A percentile compares a stretch with the other conserved stretches of the same genome.
phyloP scores from a whole-genome alignment of 495 filamentous ascomycete genomes.

The Cudoniella acicularis region DNA sequence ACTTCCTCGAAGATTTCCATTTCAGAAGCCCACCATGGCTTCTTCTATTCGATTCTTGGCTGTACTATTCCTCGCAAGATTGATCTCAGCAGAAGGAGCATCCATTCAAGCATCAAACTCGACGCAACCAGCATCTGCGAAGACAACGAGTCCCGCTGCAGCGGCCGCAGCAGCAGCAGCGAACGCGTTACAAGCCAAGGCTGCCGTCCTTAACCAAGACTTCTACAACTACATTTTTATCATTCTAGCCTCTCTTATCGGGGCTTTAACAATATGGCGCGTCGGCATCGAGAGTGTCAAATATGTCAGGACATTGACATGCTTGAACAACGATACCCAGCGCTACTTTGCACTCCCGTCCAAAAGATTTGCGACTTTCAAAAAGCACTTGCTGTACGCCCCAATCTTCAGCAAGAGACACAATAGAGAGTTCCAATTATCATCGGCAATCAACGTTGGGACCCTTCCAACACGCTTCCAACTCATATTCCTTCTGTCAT shows the following conservation, averaged over 20 bases:
- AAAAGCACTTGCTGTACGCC: constrained; percentile 78
- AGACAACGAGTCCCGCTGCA: not conserved
- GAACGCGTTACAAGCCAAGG: not conserved
- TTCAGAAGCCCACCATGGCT: constrained; percentile 6
- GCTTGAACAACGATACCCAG: constrained; percentile 62
- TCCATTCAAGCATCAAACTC: not conserved
- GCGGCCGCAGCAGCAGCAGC: not conserved
- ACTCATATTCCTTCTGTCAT: constrained; percentile 65
- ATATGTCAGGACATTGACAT: constrained; percentile 72
- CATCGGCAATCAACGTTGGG: constrained; percentile 79
- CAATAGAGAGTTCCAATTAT: constrained; percentile 85
- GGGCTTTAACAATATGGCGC: constrained; percentile 43
- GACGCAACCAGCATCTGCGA: constrained; percentile 4
- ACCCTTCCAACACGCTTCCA: constrained; percentile 88
- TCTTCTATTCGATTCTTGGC: constrained; percentile 13
- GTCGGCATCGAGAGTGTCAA: constrained; percentile 51
- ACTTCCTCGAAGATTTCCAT: not conserved
- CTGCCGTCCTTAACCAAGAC: constrained; percentile 21
- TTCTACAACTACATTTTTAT: constrained; percentile 46
- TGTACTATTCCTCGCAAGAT: constrained; percentile 11
- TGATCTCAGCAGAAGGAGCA: constrained; percentile 6
- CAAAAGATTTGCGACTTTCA: constrained; percentile 60
- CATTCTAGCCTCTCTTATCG: constrained; percentile 40
- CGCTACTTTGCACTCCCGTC: constrained; percentile 48
- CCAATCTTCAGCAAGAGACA: constrained; percentile 81